Conservation (phyloP, 2,329 filamentous ascomycete genomes). For the Apiospora kogelbergensis region DNA sequence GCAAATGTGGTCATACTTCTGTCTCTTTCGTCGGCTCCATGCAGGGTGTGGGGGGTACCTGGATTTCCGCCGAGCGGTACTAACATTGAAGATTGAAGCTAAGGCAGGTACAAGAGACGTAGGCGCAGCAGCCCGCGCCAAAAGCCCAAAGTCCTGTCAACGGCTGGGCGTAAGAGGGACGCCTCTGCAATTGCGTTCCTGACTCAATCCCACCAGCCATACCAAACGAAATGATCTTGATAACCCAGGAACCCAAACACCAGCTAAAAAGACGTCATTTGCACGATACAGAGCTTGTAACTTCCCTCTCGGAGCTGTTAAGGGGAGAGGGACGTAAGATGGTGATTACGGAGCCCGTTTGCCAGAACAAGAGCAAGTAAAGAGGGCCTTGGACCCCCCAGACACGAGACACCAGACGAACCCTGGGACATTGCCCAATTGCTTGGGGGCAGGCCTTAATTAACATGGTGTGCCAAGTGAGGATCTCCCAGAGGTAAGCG, state of each 20-base stretch:
- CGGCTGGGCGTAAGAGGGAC: neutral
- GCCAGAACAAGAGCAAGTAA: neutral
- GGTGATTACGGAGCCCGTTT: neutral
- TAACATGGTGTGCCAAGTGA: conserved; percentile 12
- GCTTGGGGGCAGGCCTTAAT: conserved; percentile 14
- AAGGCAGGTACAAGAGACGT: neutral
- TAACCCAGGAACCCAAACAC: neutral
- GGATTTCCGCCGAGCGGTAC: neutral
- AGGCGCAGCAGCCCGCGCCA: neutral
- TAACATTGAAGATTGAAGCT: neutral
- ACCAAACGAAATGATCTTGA: neutral
- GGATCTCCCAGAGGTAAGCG: conserved; percentile 10
- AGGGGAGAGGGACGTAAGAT: neutral
- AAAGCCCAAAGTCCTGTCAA: neutral
- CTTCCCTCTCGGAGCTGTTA: too few relatives aligned
- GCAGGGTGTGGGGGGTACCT: neutral
- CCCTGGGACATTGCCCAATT: neutral
- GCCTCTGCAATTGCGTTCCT: neutral
- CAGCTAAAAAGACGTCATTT: neutral
- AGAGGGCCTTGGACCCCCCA: neutral
- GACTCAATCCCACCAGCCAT: neutral
- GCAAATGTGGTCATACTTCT: neutral
- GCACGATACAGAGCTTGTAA: neutral
- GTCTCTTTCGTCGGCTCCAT: neutral
- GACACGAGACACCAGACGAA: neutral